Conservation (phyloP, 2,329 filamentous ascomycete species). For the Taxawa tesnikishii region DNA sequence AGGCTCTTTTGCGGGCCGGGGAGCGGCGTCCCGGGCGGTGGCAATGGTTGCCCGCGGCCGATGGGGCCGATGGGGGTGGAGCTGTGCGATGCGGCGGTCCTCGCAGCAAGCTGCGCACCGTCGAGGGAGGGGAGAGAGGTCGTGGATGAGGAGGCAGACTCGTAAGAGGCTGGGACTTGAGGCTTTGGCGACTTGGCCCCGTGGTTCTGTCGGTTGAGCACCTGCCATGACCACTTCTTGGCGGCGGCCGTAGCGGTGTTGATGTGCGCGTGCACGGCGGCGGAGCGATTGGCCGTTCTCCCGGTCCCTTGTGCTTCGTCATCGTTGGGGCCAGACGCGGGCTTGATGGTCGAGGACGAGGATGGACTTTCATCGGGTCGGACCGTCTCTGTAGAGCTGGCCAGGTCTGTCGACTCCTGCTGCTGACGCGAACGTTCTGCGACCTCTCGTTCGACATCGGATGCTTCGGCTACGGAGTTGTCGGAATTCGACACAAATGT, state of each 20-base stretch:
- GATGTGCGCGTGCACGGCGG: slow-evolving; percentile 3
- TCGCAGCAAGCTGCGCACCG: background rate
- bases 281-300: background rate
- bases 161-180: background rate
- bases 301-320: background rate
- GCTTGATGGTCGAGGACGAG: too few relatives aligned
- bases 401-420: background rate
- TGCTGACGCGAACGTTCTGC: background rate
- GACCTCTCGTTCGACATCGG: background rate
- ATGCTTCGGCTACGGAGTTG: background rate
- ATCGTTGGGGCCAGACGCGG: too few relatives aligned
- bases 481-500: too few relatives aligned
- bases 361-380: background rate
- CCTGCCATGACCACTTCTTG: slow-evolving; percentile 47
- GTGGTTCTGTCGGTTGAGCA: slow-evolving; percentile 28
- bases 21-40: slow-evolving; percentile 67
- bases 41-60: slow-evolving; percentile 69
- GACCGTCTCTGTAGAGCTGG: background rate
- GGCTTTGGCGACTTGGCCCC: background rate
- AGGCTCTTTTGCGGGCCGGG: slow-evolving; percentile 32
- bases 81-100: background rate
- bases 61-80: slow-evolving; percentile 47
- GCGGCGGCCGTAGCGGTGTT: slow-evolving; percentile 36
- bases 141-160: background rate
- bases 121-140: background rate